Evolutionary conservation across 2,329 filamentous ascomycete genomes (phyloP).

Genomic region (Cladosporium oxysporum): DNA sequence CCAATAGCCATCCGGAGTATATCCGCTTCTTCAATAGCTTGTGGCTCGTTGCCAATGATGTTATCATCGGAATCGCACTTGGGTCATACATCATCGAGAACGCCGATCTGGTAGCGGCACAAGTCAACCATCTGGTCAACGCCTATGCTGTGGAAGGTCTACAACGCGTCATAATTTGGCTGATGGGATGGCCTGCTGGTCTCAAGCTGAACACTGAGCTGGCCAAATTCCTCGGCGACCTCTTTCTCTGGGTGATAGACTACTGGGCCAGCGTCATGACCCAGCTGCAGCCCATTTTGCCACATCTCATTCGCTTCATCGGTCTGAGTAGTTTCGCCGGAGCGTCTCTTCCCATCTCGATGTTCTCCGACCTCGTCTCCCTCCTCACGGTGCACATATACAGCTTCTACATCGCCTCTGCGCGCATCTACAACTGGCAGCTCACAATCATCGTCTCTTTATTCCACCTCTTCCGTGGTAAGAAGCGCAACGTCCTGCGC

Average conservation of each 20-base stretch:
- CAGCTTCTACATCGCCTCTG: constrained; percentile 95
- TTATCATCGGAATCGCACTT: constrained; percentile 95
- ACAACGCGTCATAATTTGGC: constrained; percentile 86
- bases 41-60: constrained; percentile 97
- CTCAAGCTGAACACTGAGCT: constrained; percentile 94
- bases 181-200: constrained; percentile 94
- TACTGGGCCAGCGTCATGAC: constrained; percentile 89
- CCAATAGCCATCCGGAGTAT: constrained; percentile 93
- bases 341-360: constrained; percentile 92
- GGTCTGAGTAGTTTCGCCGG: constrained; percentile 94
- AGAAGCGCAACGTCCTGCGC: constrained; percentile 94
- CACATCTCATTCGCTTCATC: constrained; percentile 85
- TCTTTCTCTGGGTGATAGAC: constrained; percentile 98
- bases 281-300: constrained; percentile 75
- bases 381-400: constrained; percentile 94
- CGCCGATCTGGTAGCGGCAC: constrained; percentile 75
- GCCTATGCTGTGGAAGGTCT: constrained; percentile 87
- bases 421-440: constrained; percentile 98
- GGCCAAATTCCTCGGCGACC: constrained; percentile 87
- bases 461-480: constrained; percentile 97
- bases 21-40: constrained; percentile 98
- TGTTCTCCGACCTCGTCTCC: constrained; percentile 92
- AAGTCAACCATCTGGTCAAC: constrained; percentile 73
- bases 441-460: constrained; percentile 93
- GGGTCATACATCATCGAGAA: constrained; percentile 98